Evolutionary conservation across 352 stramenopile species (phyloP).

Genomic region (Phytophthora nicotianae): DNA sequence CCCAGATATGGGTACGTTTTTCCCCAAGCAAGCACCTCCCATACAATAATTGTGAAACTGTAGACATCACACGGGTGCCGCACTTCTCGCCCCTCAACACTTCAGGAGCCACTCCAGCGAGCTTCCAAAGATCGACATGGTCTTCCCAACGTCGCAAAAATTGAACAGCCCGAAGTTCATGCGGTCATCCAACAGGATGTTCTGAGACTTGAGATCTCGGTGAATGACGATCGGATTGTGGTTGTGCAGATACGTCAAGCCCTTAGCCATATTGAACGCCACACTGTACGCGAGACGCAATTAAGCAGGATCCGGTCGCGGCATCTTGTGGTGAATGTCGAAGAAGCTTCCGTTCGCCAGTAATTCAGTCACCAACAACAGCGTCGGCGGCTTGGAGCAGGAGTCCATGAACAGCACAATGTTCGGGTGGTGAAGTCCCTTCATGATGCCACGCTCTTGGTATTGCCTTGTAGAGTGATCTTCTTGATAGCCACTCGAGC

Average conservation of each 20-base stretch:
- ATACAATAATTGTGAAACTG: slow-evolving; percentile 91
- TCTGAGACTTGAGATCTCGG: slow-evolving; percentile 86
- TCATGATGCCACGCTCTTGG: slow-evolving; percentile 88
- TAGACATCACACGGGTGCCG: slow-evolving; percentile 84
- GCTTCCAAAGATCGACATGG: slow-evolving; percentile 85
- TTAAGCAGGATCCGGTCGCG: slow-evolving; percentile 53
- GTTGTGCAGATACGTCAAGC: slow-evolving; percentile 97
- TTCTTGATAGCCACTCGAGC: slow-evolving; percentile 86
- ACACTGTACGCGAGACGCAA: slow-evolving; percentile 76
- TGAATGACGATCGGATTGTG: slow-evolving; percentile 98
- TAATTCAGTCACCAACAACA: slow-evolving; percentile 95
- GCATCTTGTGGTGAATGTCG: slow-evolving; percentile 88
- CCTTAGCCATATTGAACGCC: slow-evolving; percentile 91
- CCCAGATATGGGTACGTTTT: slow-evolving; percentile 81
- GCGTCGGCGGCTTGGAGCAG: slow-evolving; percentile 95
- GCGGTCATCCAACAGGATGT: slow-evolving; percentile 81
- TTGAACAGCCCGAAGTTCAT: slow-evolving; percentile 88
- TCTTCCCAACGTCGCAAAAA: slow-evolving; percentile 87
- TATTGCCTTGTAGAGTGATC: slow-evolving; percentile 80
- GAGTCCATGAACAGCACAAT: slow-evolving; percentile 98
- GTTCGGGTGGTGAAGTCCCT: slow-evolving; percentile 95
- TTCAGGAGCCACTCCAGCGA: slow-evolving; percentile 83
- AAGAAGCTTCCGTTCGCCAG: slow-evolving; percentile 89
- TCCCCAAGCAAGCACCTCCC: slow-evolving; percentile 80
- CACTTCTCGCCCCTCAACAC: slow-evolving; percentile 85